A percentile compares a stretch with the other conserved stretches of the same genome.
Evolutionary conservation across 495 filamentous ascomycete species (phyloP).

Genomic region (Aspergillus egyptiacus): DNA sequence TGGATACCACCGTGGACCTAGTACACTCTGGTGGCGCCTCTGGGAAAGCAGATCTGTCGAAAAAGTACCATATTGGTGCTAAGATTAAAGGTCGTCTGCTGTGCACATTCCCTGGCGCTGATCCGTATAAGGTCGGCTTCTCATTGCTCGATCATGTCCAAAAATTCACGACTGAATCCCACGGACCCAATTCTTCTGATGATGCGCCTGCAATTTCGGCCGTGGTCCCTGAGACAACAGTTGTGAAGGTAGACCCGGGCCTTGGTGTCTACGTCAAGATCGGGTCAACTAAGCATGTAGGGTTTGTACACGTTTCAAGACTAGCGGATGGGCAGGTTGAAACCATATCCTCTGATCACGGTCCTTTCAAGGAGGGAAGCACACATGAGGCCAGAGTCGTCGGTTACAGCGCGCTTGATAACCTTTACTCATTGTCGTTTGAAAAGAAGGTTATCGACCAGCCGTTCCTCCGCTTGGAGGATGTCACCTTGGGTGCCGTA

Average conservation of each 20-base stretch:
- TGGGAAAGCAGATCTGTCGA: constrained; percentile 57
- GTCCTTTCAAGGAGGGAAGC: constrained; percentile 69
- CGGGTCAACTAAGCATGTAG: constrained; percentile 63
- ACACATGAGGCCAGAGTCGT: constrained; percentile 75
- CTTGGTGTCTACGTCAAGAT: constrained; percentile 78
- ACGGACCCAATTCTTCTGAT: constrained; percentile 42
- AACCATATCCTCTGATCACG: constrained; percentile 63
- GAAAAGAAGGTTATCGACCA: constrained; percentile 78
- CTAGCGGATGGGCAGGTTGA: constrained; percentile 85
- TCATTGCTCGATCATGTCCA: constrained; percentile 80
- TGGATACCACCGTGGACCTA: constrained; percentile 83
- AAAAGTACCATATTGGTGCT: constrained; percentile 70
- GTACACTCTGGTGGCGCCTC: constrained; percentile 74
- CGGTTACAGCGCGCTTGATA: constrained; percentile 81
- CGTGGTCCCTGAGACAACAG: constrained; percentile 66
- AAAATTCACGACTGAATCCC: constrained; percentile 50
- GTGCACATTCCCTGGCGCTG: constrained; percentile 71
- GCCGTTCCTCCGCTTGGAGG: constrained; percentile 81
- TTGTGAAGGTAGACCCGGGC: constrained; percentile 68
- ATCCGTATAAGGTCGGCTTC: constrained; percentile 75
- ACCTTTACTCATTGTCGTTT: constrained; percentile 77
- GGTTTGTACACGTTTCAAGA: constrained; percentile 90
- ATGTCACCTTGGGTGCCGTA: constrained; percentile 72
- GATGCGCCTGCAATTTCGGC: constrained; percentile 64
- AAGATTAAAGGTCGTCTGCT: constrained; percentile 84